Base-by-base conservation (phyloP, 2,329 filamentous ascomycete genomes). In the Colletotrichum graminicola region DNA sequence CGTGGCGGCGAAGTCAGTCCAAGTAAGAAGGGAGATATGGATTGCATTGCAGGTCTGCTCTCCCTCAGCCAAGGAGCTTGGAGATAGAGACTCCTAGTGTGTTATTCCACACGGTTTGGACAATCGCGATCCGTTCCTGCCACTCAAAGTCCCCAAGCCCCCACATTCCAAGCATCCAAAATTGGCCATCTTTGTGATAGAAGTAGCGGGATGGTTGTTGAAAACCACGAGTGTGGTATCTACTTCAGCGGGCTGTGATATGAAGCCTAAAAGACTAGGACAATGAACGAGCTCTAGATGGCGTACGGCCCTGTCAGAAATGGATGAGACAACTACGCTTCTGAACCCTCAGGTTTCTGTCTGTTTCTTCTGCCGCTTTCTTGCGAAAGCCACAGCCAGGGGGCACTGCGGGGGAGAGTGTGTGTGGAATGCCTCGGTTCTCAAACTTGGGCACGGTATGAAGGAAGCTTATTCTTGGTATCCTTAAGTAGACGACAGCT, bases 31-130 rank as follows among this genome's bases (percentile, higher is more conserved):
- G 89, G 91, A 67, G 95, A 98, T 78, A 86, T 97, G 80, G 94
- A 97, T 78, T 97, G 94, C 78, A 92, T 97, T 57, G 94, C 95
- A 66, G 94, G 94, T n/a, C 82, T 98, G 74, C 81, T 98, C 73
- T 95, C 93, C 62, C 85, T 98, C 56, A 97, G 94, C 77, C 93
- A 97, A 82, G 95, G 95, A n/a, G 94, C 94, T 78, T 98, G 95
- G 94, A 88, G 90, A 77, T 92, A 82, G 88, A 18, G 16, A 61
- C 49, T 68, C 47, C 21, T 21, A n/a, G 32, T 59, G 26, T 66
- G 65, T 59, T 39, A 47, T 60, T 60, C 47, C 69, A 64, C 23
- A 34, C 29, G n/a, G 32, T n/a, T 14, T 32, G 43, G 32, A 10
- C 34, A 29, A 8, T 16, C 32, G 5, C 10, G n/a, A 29, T 18